A percentile compares a stretch with the other conserved stretches of the same genome.
Evolutionary conservation across 2,329 filamentous ascomycete species (phyloP).

Genomic region (Aaosphaeria arxii): DNA sequence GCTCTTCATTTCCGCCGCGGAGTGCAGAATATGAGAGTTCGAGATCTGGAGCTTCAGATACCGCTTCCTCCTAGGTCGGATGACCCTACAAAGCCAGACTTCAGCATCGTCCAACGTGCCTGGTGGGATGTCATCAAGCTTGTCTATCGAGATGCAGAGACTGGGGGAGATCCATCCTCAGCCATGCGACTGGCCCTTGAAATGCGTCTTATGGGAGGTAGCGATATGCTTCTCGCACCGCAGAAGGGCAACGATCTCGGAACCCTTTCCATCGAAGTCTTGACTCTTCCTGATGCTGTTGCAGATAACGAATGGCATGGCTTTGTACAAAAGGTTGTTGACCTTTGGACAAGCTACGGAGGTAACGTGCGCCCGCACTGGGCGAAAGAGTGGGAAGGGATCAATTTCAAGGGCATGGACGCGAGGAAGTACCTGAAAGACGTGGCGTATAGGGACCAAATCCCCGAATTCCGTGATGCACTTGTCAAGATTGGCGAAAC

Average conservation of each 20-base stretch:
- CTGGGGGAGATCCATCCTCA: slow-evolving; percentile 11
- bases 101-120: slow-evolving; percentile 42
- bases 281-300: slow-evolving; percentile 42
- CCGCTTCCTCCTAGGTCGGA: slow-evolving; percentile 36
- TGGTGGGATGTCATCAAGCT: slow-evolving; percentile 52
- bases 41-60: slow-evolving; percentile 46
- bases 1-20: slow-evolving; percentile 50
- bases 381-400: slow-evolving; percentile 46
- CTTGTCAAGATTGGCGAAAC: slow-evolving; percentile 36
- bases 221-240: slow-evolving; percentile 45
- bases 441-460: slow-evolving; percentile 40
- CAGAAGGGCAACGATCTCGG: slow-evolving; percentile 42
- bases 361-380: slow-evolving; percentile 44
- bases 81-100: slow-evolving; percentile 40
- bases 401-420: slow-evolving; percentile 25
- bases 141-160: slow-evolving; percentile 38
- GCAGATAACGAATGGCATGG: slow-evolving; percentile 38
- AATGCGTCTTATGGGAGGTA: slow-evolving; percentile 45
- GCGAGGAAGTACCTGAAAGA: slow-evolving; percentile 34
- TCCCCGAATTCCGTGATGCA: slow-evolving; percentile 34
- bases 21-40: slow-evolving; percentile 47
- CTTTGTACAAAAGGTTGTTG: slow-evolving; percentile 42
- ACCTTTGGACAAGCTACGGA: slow-evolving; percentile 42
- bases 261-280: slow-evolving; percentile 44
- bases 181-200: slow-evolving; percentile 47